Evolutionary conservation across 2,329 filamentous ascomycete genomes (phyloP).

Genomic region (Torrubiellomyces zombiae): DNA sequence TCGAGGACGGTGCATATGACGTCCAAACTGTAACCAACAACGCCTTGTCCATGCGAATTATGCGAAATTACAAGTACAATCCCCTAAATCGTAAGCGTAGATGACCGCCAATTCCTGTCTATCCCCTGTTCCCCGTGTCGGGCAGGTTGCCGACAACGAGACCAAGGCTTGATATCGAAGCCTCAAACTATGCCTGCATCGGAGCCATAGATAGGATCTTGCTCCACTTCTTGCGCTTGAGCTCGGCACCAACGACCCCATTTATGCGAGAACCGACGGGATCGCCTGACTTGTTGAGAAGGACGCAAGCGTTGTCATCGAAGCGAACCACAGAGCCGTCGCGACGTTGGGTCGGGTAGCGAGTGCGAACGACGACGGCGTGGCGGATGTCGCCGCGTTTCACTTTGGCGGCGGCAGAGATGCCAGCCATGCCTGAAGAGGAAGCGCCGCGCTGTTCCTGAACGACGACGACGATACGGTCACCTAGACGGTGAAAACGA

Average conservation of each 20-base stretch:
- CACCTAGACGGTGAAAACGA: too few species aligned
- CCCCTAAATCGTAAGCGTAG: too few species aligned
- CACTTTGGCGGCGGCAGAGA: conserved; percentile 72
- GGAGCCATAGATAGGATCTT: conserved; percentile 96
- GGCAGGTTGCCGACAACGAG: too few species aligned
- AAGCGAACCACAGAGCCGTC: conserved; percentile 88
- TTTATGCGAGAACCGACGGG: conserved; percentile 87
- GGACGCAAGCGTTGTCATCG: conserved; percentile 93
- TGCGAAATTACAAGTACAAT: too few species aligned
- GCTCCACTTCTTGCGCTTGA: conserved; percentile 89
- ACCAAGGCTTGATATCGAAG: too few species aligned
- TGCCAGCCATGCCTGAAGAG: conserved; percentile 53
- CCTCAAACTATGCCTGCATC: conserved; percentile 37
- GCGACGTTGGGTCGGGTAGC: conserved; percentile 68
- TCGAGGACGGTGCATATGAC: too few species aligned
- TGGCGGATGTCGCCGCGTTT: conserved; percentile 92
- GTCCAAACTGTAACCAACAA: too few species aligned
- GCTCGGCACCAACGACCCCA: conserved; percentile 76
- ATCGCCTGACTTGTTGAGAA: conserved; percentile 93
- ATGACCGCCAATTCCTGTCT: too few species aligned
- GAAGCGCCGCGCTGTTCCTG: conserved; percentile 82
- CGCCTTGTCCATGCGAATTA: too few species aligned
- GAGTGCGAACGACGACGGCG: conserved; percentile 84
- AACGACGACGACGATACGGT: conserved; percentile 92
- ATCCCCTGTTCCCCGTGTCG: too few species aligned